Conservation (phyloP, 139 green algal genomes). For the Chlamydomonas incerta region DNA sequence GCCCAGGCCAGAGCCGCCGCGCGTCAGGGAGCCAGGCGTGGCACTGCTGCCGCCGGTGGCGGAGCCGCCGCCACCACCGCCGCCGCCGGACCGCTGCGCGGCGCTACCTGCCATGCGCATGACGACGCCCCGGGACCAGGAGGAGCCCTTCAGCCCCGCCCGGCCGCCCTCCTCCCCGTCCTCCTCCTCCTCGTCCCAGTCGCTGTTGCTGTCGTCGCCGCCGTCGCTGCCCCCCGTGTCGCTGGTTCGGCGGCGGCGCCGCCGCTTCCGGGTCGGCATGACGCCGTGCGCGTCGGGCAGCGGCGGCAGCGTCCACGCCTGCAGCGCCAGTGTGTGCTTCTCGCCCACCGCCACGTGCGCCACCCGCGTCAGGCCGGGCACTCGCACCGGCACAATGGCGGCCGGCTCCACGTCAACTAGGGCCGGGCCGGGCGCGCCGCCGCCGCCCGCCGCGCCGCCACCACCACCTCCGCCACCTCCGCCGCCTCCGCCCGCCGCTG, state of each 20-base stretch:
- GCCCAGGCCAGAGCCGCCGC: not conserved
- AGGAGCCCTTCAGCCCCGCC: not conserved
- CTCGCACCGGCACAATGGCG: slow-evolving; percentile 40
- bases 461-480: not conserved
- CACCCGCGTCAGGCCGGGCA: slow-evolving; percentile 74
- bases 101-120: too few species aligned
- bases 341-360: slow-evolving; percentile 84
- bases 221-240: not conserved
- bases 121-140: too few species aligned
- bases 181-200: too few species aligned
- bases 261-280: slow-evolving; percentile 4
- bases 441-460: slow-evolving; percentile 1
- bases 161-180: not conserved
- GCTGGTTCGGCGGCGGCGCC: not conserved
- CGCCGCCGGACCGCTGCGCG: too few species aligned
- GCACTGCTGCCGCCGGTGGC: not conserved
- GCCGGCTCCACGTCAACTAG: not conserved
- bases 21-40: not conserved
- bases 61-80: not conserved
- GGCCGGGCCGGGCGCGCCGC: too few species aligned
- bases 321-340: slow-evolving; percentile 90
- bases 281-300: slow-evolving; percentile 46
- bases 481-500: not conserved
- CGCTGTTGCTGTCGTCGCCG: slow-evolving; percentile 15
- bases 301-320: slow-evolving; percentile 70